Evolutionary conservation across 2,329 filamentous ascomycete species (phyloP), one percentile per base, ranked within the genome.

Genomic region (Chaetoscypha palmicola): DNA sequence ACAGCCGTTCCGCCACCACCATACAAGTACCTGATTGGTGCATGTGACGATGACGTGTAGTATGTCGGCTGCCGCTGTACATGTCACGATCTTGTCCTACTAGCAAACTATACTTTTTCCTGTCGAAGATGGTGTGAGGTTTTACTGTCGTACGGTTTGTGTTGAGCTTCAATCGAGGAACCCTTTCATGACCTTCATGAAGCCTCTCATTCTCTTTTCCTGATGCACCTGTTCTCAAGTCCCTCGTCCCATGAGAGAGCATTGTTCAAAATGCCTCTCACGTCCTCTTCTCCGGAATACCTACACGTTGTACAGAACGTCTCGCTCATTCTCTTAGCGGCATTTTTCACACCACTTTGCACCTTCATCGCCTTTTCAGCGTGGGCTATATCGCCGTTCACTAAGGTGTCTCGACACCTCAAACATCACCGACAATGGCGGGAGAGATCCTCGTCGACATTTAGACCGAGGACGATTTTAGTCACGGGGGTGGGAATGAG

Each of bases 401-500:
- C 33, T 20, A 31, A 39, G 16, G 32, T 26, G 10, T 16, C 41
- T 11, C 46, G 43, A 24, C 44, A 47, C 24, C 14, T 34, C 32
- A 34, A 19, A 16, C 32, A 34, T 17, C 32, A 34, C 17, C 32
- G 32, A 10, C n/a, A 34, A 34, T 34, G 54, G 55, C 47, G 54
- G 7, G 17, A 41, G n/a, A 38, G 34, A 26, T 56, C 56, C 5
- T 54, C 49, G 11, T 46, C 54, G 5, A 51, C 50, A 1, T 56
- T 56, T 35, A 48, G 47, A 3, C 53, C 54, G 1, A 48, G 54
- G 43, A 84, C 74, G 0, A 67, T 89, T 26, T 71, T 90, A n/a
- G 73, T 89, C 35, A 88, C 84, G 0, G 83, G 85, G 3, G 71
- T 88, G 2, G 76, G 77, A 36, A 88, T 86, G 73, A 71, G 76